Evolutionary conservation across 2,329 filamentous ascomycete species (phyloP).

Genomic region (Ophiostoma sp.): DNA sequence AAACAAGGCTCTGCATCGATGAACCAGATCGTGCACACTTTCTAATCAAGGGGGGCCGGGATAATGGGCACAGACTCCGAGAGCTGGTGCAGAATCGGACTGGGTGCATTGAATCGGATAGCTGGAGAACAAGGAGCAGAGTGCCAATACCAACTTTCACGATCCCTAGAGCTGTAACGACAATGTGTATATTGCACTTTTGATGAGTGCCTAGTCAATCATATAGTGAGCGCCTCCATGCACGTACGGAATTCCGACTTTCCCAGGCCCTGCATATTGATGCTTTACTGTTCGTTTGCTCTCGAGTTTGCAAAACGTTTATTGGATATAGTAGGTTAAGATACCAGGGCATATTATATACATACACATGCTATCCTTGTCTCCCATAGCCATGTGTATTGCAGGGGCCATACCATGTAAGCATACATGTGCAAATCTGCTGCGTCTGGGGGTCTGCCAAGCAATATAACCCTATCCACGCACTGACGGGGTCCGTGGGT

Average conservation of each 20-base stretch:
- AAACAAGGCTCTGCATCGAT: not conserved
- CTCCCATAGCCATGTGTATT: not conserved
- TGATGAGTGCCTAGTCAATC: not conserved
- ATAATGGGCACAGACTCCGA: not conserved
- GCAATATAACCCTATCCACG: not conserved
- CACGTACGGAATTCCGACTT: slow-evolving; percentile 27
- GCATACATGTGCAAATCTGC: not conserved
- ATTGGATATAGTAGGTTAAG: no score
- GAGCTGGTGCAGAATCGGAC: not conserved
- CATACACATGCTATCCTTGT: no score
- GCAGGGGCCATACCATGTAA: not conserved
- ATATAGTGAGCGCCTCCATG: slow-evolving; percentile 19
- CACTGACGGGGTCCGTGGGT: not conserved
- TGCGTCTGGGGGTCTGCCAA: not conserved
- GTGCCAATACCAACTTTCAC: not conserved
- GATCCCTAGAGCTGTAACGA: no score
- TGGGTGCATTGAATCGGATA: slow-evolving; percentile 5
- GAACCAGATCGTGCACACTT: not conserved
- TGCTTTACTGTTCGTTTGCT: not conserved
- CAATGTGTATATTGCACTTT: not conserved
- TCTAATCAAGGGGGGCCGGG: not conserved
- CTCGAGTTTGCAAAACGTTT: no score
- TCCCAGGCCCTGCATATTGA: not conserved
- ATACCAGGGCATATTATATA: no score
- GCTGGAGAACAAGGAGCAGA: not conserved